Conservation (phyloP, 1,284 basidiomycete species). For the Apiotrichum brassicae region DNA sequence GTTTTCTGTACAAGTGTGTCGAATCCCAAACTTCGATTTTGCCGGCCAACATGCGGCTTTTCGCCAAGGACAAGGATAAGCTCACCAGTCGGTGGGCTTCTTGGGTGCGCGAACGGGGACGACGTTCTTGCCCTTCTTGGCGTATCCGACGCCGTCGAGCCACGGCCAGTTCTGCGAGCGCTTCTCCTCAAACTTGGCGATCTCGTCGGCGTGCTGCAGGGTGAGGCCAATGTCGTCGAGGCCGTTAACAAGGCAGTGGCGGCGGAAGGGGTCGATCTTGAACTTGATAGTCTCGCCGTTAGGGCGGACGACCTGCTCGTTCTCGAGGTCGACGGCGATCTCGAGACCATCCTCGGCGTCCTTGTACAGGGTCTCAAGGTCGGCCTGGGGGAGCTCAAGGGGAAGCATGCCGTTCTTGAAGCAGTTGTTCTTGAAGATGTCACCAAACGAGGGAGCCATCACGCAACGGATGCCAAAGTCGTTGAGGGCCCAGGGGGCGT, state of each 20-base stretch:
- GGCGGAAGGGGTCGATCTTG: constrained; percentile 75
- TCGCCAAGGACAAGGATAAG: not conserved
- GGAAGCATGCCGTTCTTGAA: constrained; percentile 98
- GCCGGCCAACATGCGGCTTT: not conserved
- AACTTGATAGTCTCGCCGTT: constrained; percentile 73
- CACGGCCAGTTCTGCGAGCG: constrained; percentile 77
- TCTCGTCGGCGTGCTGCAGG: constrained; percentile 64
- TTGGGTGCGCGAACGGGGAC: constrained; percentile 42
- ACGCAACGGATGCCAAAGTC: constrained; percentile 91
- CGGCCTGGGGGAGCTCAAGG: constrained; percentile 65
- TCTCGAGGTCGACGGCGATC: constrained; percentile 84
- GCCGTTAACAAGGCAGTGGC: constrained; percentile 87
- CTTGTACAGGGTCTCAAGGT: constrained; percentile 67
- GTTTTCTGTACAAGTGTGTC: constrained; percentile 1
- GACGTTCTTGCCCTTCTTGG: constrained; percentile 56
- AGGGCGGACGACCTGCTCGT: constrained; percentile 69
- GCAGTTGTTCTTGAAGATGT: constrained; percentile 71
- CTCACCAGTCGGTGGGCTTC: constrained; percentile 68
- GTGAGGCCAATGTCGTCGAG: constrained; percentile 91
- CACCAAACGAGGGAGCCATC: constrained; percentile 89
- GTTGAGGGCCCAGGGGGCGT: constrained; percentile 94
- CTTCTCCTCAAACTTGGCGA: constrained; percentile 69
- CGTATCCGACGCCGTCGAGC: constrained; percentile 87
- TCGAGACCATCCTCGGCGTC: constrained; percentile 75
- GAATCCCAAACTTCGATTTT: not conserved